A percentile compares a stretch with the other conserved stretches of the same genome.
phyloP scores from a whole-genome alignment of 192 early-diverging fungal species.

The Coemansia guatemalensis region DNA sequence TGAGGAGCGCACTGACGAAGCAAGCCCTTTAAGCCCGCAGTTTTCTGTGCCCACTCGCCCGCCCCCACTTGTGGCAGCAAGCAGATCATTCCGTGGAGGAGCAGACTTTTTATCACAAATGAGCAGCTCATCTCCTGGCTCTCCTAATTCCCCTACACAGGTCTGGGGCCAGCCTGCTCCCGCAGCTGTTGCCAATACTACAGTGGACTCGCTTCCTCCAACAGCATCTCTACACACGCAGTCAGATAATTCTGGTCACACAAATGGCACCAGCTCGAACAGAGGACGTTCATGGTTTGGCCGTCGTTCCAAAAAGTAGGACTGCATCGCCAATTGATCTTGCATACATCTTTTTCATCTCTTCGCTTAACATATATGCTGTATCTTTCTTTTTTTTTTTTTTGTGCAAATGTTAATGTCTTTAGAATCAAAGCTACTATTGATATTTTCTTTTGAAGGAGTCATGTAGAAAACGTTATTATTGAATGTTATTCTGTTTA shows the following conservation, averaged over 20 bases:
- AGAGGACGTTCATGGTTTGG: slow-evolving; percentile 49
- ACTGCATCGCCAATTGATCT: background rate
- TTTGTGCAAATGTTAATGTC: background rate
- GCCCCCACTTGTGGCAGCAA: slow-evolving; percentile 42
- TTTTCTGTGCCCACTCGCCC: slow-evolving; percentile 41
- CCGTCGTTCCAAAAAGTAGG: slow-evolving; percentile 35
- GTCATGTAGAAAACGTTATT: too few species aligned
- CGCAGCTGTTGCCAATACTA: background rate
- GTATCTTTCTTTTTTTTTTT: background rate
- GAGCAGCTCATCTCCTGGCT: background rate
- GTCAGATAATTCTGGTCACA: background rate
- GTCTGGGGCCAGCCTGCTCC: background rate
- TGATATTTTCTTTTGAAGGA: too few species aligned
- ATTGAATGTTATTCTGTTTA: too few species aligned
- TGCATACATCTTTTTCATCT: background rate
- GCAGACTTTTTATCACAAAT: slow-evolving; percentile 3
- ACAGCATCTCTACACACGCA: background rate
- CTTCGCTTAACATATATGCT: background rate
- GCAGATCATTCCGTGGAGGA: slow-evolving; percentile 29
- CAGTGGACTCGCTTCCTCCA: background rate
- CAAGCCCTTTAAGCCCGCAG: background rate
- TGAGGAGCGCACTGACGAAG: background rate
- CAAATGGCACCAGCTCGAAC: background rate
- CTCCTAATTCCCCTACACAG: background rate
- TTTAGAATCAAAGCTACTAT: too few species aligned